Evolutionary conservation across 306 rosid species (phyloP).

Genomic region (Vigna trinervia): DNA sequence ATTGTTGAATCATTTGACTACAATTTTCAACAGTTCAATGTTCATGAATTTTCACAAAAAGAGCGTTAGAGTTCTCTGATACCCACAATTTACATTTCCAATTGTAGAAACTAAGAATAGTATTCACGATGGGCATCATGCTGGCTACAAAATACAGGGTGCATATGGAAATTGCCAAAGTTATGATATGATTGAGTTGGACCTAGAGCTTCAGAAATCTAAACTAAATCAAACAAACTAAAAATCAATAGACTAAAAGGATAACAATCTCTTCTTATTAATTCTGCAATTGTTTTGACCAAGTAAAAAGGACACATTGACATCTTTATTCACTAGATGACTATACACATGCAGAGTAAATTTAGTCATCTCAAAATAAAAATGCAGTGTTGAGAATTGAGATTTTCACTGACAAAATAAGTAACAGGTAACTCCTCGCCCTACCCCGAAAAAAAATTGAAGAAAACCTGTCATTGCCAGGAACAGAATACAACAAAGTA

Average conservation of each 20-base stretch:
- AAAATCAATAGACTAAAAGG: not conserved
- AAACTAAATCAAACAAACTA: conserved; percentile 7
- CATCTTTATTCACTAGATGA: conserved; percentile 6
- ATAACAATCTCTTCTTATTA: not conserved
- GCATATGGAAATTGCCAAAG: conserved; percentile 15
- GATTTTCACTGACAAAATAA: conserved; percentile 24
- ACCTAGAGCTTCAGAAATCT: conserved; percentile 37
- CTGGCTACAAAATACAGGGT: conserved; percentile 18
- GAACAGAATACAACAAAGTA: conserved; percentile 6
- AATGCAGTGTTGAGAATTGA: not conserved
- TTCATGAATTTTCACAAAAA: not conserved
- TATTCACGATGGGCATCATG: conserved; percentile 1
- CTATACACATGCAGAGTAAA: not conserved
- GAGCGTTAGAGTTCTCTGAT: not conserved
- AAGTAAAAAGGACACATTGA: conserved; percentile 1
- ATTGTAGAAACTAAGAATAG: too few relatives aligned
- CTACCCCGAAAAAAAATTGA: not conserved
- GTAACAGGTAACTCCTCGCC: not conserved
- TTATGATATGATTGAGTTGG: conserved; percentile 16
- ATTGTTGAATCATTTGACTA: conserved; percentile 20
- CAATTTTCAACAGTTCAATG: conserved; percentile 9
- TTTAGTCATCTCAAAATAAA: conserved; percentile 22
- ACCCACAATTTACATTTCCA: conserved; percentile 5
- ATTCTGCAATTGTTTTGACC: not conserved
- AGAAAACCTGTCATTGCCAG: conserved; percentile 1